phyloP scores from a whole-genome alignment of 192 early-diverging fungal genomes.

The Martensiomyces pterosporus region DNA sequence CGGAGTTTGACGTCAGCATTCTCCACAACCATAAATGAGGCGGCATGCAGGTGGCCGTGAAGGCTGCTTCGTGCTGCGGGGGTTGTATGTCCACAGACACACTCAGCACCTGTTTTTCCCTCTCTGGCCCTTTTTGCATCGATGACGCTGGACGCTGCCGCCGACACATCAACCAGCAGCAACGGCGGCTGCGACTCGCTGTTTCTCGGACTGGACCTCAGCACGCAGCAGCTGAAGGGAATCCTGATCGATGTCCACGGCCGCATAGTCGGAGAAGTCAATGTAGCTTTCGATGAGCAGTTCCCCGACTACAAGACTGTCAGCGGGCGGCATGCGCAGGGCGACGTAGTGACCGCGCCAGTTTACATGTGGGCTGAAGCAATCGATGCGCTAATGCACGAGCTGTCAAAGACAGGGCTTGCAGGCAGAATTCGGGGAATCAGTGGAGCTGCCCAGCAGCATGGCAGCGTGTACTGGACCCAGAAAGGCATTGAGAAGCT shows the following conservation, averaged over 20 bases:
- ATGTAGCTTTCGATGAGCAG: constrained; percentile 61
- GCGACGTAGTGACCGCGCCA: constrained; percentile 59
- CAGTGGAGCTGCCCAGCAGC: constrained; percentile 80
- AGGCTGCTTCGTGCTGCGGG: too few relatives aligned
- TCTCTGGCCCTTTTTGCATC: too few relatives aligned
- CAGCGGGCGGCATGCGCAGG: constrained; percentile 50
- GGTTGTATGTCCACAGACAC: too few relatives aligned
- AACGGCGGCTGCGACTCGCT: too few relatives aligned
- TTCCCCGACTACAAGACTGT: constrained; percentile 55
- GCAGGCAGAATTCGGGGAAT: constrained; percentile 50
- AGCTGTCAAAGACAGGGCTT: constrained; percentile 36
- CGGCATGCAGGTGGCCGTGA: too few relatives aligned
- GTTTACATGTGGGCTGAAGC: constrained; percentile 78
- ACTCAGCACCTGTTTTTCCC: too few relatives aligned
- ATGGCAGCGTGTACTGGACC: constrained; percentile 80
- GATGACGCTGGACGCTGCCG: too few relatives aligned
- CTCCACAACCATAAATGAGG: too few relatives aligned
- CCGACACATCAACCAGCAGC: too few relatives aligned
- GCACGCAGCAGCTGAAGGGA: constrained; percentile 74
- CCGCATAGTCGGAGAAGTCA: constrained; percentile 43
- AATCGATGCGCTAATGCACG: constrained; percentile 57
- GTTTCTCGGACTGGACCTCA: constrained; percentile 69
- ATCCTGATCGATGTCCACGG: constrained; percentile 44
- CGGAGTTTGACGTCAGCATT: too few relatives aligned
- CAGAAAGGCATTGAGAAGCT: constrained; percentile 46